Conservation (phyloP, 306 rosid genomes). For the Cotoneaster glaucophyllus region DNA sequence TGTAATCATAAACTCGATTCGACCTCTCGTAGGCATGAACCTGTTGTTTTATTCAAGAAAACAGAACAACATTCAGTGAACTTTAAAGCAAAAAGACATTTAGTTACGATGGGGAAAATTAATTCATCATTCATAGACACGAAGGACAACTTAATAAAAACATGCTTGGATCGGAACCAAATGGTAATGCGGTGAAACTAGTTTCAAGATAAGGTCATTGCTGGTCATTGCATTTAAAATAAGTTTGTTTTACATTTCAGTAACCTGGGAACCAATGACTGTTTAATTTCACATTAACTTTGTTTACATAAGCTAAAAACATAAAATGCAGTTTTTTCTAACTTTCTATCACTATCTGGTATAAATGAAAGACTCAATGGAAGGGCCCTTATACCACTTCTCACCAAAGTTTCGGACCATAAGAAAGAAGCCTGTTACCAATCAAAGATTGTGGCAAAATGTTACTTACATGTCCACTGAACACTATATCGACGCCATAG, state of each 20-base stretch:
- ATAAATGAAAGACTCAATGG: neutral
- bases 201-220: neutral
- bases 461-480: constrained; percentile 76
- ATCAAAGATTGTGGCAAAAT: constrained; percentile 4
- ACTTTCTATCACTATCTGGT: neutral
- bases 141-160: neutral
- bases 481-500: constrained; percentile 65
- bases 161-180: neutral
- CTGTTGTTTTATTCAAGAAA: constrained; percentile 23
- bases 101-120: neutral
- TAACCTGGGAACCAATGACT: neutral
- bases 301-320: neutral
- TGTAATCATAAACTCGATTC: constrained; percentile 65
- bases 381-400: neutral
- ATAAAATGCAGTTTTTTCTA: neutral
- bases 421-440: neutral
- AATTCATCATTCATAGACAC: neutral
- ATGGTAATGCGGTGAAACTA: neutral
- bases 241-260: neutral
- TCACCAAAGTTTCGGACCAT: neutral
- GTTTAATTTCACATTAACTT: neutral
- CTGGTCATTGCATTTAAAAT: neutral
- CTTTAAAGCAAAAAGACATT: neutral
- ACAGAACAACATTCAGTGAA: neutral
- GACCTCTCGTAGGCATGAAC: constrained; percentile 92